Percentiles rank a stretch among this genome's conserved stretches.
Evolutionary conservation across 2,329 filamentous ascomycete species (phyloP).

Genomic region (Penicillium sp.): DNA sequence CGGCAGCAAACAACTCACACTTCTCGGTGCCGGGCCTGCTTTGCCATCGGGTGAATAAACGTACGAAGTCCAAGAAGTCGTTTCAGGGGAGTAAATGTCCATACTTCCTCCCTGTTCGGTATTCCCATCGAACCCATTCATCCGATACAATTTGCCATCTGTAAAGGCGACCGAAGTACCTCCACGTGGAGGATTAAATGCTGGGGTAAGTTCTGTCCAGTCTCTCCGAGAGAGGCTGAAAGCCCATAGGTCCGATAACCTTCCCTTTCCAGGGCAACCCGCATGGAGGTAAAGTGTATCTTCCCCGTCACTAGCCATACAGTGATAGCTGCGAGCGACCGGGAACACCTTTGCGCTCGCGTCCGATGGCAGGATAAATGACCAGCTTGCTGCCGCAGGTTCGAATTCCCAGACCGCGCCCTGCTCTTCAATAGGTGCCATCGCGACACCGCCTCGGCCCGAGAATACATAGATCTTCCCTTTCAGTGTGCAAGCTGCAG

Average conservation of each 20-base stretch:
- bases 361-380: slow-evolving; percentile 57
- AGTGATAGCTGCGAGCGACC: slow-evolving; percentile 68
- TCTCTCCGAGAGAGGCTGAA: slow-evolving; percentile 64
- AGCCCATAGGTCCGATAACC: slow-evolving; percentile 71
- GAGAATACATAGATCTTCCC: slow-evolving; percentile 77
- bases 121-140: slow-evolving; percentile 75
- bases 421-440: slow-evolving; percentile 69
- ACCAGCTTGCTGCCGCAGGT: slow-evolving; percentile 63
- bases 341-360: slow-evolving; percentile 51
- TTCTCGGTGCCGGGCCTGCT: slow-evolving; percentile 49
- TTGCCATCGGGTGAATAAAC: slow-evolving; percentile 41
- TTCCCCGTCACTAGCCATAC: slow-evolving; percentile 59
- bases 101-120: slow-evolving; percentile 68
- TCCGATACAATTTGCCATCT: slow-evolving; percentile 67
- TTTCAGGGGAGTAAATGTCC: slow-evolving; percentile 55
- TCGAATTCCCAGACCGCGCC: slow-evolving; percentile 77
- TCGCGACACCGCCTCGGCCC: slow-evolving; percentile 67
- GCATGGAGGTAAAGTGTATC: slow-evolving; percentile 74
- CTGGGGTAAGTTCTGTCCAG: slow-evolving; percentile 68
- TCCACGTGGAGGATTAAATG: slow-evolving; percentile 64
- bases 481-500: slow-evolving; percentile 67
- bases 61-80: slow-evolving; percentile 40
- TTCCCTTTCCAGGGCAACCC: slow-evolving; percentile 64
- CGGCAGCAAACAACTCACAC: slow-evolving; percentile 49
- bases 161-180: slow-evolving; percentile 66